Base-by-base conservation (phyloP, 768 basidiomycete species). In the Collybiopsis luxurians region DNA sequence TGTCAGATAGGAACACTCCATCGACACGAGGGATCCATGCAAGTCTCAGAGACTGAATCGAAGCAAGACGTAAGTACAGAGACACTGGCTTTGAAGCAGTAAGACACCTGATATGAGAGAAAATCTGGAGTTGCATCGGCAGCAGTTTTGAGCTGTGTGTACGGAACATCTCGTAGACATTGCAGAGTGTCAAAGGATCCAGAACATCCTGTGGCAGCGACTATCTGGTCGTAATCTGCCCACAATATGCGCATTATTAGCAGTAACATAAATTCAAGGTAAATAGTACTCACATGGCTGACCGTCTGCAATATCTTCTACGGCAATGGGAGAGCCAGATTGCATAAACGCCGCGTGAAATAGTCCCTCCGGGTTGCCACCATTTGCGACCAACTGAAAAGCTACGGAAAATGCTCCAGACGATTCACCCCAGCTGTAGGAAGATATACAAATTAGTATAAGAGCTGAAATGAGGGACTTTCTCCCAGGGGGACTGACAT, bases 271-370 rank as follows among this genome's bases (percentile, higher is more conserved):
- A 34, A n/a, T n/a, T n/a, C n/a, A n/a, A n/a, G n/a, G n/a, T 62
- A n/a, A n/a, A n/a, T n/a, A n/a, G n/a, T 66, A 23, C 72, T 12
- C 10, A 65, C 64, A 74, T 28, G 66, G 59, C 68, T 80, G 80
- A 1, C 77, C 79, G 42, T 73, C 63, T 38, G 72, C 73, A n/a
- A 81, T 69, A 34, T 76, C 74, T 5, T 75, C 77, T 23, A 76
- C 70, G 17, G 79, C 77, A 28, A 79, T 68, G 2, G 79, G 78
- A 0, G 75, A 71, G 3, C 80, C 80, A 9, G 77, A 79, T 65
- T 79, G 66, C 81, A 83, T 79, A 62, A 81, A 75, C 2, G 65
- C 81, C 11, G 70, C 81, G 13, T 76, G 78, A 71, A 80, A 83
- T 1, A 83, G 67, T 0, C 75, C 76, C 53, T 78, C 77, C 15